Conservation (phyloP, 73 alveolate genomes). For the Tetrahymena borealis region DNA sequence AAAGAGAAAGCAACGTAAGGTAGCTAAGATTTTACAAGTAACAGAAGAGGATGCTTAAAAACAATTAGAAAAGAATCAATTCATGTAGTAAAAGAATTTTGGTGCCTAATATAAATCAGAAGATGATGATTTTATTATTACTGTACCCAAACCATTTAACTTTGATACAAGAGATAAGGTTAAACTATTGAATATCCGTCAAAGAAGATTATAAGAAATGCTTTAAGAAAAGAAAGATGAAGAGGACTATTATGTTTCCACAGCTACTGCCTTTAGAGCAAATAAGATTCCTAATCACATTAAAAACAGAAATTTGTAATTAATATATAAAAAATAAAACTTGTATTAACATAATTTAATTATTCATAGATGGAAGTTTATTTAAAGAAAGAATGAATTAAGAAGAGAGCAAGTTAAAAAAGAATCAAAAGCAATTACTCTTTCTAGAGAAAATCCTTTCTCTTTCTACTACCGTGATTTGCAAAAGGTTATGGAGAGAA, state of each 20-base stretch:
- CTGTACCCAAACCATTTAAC: slow-evolving; percentile 35
- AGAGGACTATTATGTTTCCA: background rate
- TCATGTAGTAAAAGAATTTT: background rate
- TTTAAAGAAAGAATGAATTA: background rate
- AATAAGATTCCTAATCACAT: background rate
- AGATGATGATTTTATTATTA: background rate
- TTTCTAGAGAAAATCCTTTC: background rate
- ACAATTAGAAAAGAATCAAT: background rate
- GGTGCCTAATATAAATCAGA: background rate
- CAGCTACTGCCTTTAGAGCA: background rate
- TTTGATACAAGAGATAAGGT: slow-evolving; percentile 48
- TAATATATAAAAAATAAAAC: background rate
- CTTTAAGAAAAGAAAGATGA: background rate
- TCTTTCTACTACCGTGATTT: background rate
- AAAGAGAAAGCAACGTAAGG: background rate
- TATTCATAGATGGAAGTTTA: background rate
- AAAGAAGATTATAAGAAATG: background rate
- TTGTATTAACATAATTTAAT: background rate
- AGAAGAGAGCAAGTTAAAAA: background rate
- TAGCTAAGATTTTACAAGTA: background rate
- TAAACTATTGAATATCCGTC: background rate
- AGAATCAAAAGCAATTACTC: background rate
- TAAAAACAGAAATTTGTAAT: background rate
- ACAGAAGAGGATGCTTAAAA: background rate
- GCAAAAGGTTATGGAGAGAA: background rate